Conservation (phyloP, 495 filamentous ascomycete genomes). For the Lasiosphaeris hirsuta region DNA sequence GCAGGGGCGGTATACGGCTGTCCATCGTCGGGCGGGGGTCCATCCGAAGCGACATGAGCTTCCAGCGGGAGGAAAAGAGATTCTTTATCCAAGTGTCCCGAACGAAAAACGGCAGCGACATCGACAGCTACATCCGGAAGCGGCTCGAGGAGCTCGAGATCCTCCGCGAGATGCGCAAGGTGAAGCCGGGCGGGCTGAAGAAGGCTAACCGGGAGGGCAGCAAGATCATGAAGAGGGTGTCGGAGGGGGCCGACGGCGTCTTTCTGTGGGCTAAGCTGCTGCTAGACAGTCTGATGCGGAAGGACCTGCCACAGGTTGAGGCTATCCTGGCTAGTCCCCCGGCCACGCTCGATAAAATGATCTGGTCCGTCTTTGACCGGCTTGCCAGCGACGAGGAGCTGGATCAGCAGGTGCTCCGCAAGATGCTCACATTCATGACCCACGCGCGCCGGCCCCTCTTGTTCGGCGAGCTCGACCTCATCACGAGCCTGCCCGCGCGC, state of each 20-base stretch:
- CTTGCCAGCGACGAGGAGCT: constrained; percentile 9
- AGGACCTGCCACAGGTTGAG: constrained; percentile 12
- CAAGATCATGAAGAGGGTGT: constrained; percentile 13
- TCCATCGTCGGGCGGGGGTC: constrained; percentile 5
- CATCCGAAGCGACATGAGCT: constrained; percentile 3
- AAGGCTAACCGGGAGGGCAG: constrained; percentile 10
- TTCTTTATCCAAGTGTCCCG: constrained; percentile 13
- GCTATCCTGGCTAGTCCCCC: constrained; percentile 9
- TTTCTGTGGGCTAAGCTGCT: constrained; percentile 16
- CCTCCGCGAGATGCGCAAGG: constrained; percentile 9
- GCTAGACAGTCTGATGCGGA: constrained; percentile 10
- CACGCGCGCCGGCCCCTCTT: constrained; percentile 9
- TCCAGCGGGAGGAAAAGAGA: constrained; percentile 3
- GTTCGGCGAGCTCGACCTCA: constrained; percentile 11
- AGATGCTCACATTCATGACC: constrained; percentile 16
- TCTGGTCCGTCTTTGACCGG: constrained; percentile 16
- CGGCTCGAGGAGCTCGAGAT: constrained; percentile 12
- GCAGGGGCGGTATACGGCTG: neutral
- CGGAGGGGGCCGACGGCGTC: constrained; percentile 13
- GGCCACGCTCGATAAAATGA: constrained; percentile 15
- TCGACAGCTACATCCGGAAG: constrained; percentile 15
- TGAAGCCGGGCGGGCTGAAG: constrained; percentile 5
- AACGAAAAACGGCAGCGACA: constrained; percentile 8
- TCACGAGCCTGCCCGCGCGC: constrained; percentile 5
- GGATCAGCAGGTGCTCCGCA: constrained; percentile 7